A percentile compares a stretch with the other conserved stretches of the same genome.
phyloP scores from a whole-genome alignment of 2,329 filamentous ascomycete genomes.

The Colletotrichum plurivorum region DNA sequence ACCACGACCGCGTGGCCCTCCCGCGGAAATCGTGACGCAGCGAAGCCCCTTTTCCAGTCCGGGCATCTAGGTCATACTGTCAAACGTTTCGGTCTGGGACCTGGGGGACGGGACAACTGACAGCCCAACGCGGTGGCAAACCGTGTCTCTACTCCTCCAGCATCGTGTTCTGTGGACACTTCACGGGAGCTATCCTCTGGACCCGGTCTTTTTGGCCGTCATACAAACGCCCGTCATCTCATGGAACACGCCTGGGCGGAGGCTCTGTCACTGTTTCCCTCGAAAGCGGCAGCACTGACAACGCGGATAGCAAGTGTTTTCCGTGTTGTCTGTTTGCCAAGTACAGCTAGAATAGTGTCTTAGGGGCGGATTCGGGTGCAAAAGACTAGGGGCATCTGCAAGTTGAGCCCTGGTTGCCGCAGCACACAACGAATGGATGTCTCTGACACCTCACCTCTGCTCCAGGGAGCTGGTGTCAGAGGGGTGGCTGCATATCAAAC shows the following conservation, averaged over 20 bases:
- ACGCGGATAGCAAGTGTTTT: neutral
- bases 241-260: neutral
- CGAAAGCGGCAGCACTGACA: neutral
- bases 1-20: slow-evolving; percentile 1
- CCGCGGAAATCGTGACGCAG: neutral
- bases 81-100: neutral
- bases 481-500: slow-evolving; percentile 29
- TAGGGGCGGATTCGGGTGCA: slow-evolving; percentile 26
- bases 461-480: neutral
- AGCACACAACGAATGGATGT: slow-evolving; percentile 6
- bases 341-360: neutral
- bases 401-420: slow-evolving; percentile 16
- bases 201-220: neutral
- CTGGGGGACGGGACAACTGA: neutral
- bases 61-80: slow-evolving; percentile 24
- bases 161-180: slow-evolving; percentile 5
- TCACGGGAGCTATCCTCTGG: slow-evolving; percentile 11
- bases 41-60: neutral
- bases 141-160: neutral
- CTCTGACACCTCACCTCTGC: neutral
- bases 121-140: slow-evolving; percentile 14
- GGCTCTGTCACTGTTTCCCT: neutral
- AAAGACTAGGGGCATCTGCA: slow-evolving; percentile 42
- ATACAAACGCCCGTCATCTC: neutral
- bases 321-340: slow-evolving; percentile 7